A percentile compares a stretch with the other conserved stretches of the same genome.
phyloP scores from a whole-genome alignment of 2,329 filamentous ascomycete genomes.

The Chrysoporthe puriensis region DNA sequence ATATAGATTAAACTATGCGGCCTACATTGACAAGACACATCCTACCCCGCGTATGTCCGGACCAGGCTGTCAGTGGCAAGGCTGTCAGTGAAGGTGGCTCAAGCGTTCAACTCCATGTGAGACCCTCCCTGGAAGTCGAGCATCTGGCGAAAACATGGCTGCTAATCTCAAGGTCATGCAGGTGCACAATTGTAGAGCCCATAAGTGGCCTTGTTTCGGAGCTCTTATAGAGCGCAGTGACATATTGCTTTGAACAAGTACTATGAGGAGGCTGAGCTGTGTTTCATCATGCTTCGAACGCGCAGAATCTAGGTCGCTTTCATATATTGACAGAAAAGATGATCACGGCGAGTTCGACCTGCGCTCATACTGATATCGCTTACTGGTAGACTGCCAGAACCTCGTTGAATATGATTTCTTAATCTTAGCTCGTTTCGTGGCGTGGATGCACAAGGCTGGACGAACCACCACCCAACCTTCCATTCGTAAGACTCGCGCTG shows the following conservation, averaged over 20 bases:
- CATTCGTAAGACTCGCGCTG: neutral
- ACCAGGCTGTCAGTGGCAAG: neutral
- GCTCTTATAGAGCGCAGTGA: neutral
- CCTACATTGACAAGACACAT: too few species aligned
- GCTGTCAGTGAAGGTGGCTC: neutral
- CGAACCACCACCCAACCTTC: neutral
- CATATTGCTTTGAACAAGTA: neutral
- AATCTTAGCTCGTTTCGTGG: neutral
- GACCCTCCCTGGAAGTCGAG: neutral
- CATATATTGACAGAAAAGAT: neutral
- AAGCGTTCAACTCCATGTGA: neutral
- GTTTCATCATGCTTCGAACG: neutral
- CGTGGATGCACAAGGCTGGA: neutral
- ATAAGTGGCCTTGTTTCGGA: neutral
- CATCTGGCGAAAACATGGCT: neutral
- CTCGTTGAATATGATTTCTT: neutral
- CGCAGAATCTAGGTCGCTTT: too few species aligned
- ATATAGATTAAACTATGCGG: too few species aligned
- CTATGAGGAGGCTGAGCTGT: neutral
- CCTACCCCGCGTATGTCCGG: neutral
- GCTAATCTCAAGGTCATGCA: neutral
- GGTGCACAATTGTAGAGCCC: neutral
- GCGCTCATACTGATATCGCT: too few species aligned
- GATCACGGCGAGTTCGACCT: too few species aligned
- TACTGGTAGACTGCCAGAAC: too few species aligned